A percentile compares a stretch with the other conserved stretches of the same genome.
Conservation (phyloP, 768 basidiomycete species). For the Leucosporidium yakuticum region DNA sequence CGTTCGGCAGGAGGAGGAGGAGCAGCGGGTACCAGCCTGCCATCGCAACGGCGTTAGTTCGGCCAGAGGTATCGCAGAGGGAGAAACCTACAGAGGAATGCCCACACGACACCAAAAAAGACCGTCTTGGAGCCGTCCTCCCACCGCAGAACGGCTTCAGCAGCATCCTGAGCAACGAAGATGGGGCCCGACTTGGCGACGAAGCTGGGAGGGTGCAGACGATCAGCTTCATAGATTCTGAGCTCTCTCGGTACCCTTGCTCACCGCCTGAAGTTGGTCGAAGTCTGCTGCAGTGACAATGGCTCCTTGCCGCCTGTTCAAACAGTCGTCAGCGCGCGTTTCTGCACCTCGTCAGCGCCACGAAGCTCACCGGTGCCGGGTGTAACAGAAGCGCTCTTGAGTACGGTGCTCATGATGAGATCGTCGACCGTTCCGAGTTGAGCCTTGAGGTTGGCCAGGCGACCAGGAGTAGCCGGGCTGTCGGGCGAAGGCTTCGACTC, state of each 20-base stretch:
- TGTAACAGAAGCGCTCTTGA: too few species aligned
- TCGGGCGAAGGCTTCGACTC: too few species aligned
- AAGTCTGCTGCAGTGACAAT: constrained; percentile 29
- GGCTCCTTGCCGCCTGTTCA: constrained; percentile 23
- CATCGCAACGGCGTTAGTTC: background rate
- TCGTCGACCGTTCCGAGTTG: too few species aligned
- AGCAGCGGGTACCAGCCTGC: constrained; percentile 26
- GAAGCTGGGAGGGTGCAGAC: constrained; percentile 18
- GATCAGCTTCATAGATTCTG: background rate
- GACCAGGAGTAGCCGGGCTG: too few species aligned
- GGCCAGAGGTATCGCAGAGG: too few species aligned
- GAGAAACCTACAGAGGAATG: constrained; percentile 28
- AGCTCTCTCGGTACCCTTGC: background rate
- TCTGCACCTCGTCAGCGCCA: too few species aligned
- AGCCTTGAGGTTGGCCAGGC: too few species aligned
- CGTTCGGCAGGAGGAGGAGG: constrained; percentile 21
- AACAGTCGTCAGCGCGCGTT: too few species aligned
- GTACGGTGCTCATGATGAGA: too few species aligned
- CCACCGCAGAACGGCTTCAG: constrained; percentile 36
- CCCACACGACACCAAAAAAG: constrained; percentile 33
- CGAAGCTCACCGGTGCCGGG: too few species aligned
- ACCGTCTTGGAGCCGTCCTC: constrained; percentile 35
- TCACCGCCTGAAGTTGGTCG: constrained; percentile 34
- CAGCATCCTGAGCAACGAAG: constrained; percentile 35
- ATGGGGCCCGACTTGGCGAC: constrained; percentile 38